A percentile compares a stretch with the other conserved stretches of the same genome.
phyloP scores from a whole-genome alignment of 2,329 filamentous ascomycete species.

The Alternaria brassicicola region DNA sequence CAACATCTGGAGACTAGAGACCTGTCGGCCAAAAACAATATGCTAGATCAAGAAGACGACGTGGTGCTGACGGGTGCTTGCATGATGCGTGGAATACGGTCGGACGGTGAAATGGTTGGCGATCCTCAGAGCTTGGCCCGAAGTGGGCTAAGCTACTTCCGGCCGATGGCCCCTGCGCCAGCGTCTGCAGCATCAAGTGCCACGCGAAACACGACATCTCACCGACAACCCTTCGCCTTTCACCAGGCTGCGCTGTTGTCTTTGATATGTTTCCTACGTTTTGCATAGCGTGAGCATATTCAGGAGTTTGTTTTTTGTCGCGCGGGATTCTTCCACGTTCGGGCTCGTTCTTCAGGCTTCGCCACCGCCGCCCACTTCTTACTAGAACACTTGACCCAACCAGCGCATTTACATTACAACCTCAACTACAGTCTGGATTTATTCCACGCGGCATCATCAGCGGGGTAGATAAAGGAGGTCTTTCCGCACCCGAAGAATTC shows the following conservation, averaged over 20 bases:
- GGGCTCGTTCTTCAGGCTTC: constrained; percentile 23
- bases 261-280: constrained; percentile 14
- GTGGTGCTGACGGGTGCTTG: constrained; percentile 16
- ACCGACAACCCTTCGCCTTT: constrained; percentile 10
- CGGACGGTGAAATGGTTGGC: constrained; percentile 22
- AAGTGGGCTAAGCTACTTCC: constrained; percentile 14
- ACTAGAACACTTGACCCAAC: not conserved
- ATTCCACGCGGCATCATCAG: not conserved
- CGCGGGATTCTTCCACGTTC: constrained; percentile 27
- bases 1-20: constrained; percentile 55
- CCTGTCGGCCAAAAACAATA: constrained; percentile 21
- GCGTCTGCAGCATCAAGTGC: constrained; percentile 13
- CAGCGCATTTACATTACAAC: not conserved
- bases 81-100: constrained; percentile 34
- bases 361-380: constrained; percentile 41
- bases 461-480: not conserved
- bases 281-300: constrained; percentile 43
- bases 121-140: constrained; percentile 28
- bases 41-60: constrained; percentile 17
- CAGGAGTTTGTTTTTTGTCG: constrained; percentile 19
- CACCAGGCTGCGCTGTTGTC: constrained; percentile 2
- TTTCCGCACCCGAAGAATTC: not conserved
- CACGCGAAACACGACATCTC: constrained; percentile 11
- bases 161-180: constrained; percentile 12
- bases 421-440: not conserved